Conservation (phyloP, 2,329 filamentous ascomycete genomes). For the Claviceps purpurea region DNA sequence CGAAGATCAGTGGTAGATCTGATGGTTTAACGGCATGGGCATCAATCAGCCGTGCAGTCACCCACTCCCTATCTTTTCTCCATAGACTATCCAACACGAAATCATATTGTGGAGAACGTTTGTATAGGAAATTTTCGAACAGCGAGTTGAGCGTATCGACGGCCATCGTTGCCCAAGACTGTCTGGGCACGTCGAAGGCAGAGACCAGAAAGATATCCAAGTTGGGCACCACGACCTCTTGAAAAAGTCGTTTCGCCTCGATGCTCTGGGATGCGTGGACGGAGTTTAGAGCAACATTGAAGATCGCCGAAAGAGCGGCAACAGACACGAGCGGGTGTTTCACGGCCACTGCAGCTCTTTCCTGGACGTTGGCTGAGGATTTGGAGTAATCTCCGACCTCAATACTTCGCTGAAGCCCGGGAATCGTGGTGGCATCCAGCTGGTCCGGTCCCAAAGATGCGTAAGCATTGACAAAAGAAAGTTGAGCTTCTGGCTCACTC, state of each 20-base stretch:
- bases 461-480: slow-evolving; percentile 89
- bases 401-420: slow-evolving; percentile 67
- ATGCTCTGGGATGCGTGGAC: slow-evolving; percentile 46
- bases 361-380: slow-evolving; percentile 34
- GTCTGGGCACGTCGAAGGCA: slow-evolving; percentile 59
- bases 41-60: slow-evolving; percentile 65
- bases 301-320: slow-evolving; percentile 61
- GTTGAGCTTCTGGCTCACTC: slow-evolving; percentile 73
- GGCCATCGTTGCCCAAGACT: slow-evolving; percentile 60
- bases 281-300: slow-evolving; percentile 50
- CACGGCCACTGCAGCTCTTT: slow-evolving; percentile 47
- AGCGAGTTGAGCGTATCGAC: slow-evolving; percentile 63
- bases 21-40: slow-evolving; percentile 65
- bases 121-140: slow-evolving; percentile 73
- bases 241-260: slow-evolving; percentile 52
- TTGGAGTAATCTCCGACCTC: slow-evolving; percentile 42
- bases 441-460: slow-evolving; percentile 61
- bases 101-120: slow-evolving; percentile 63
- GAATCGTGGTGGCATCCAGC: slow-evolving; percentile 75
- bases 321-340: slow-evolving; percentile 82
- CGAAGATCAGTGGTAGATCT: slow-evolving; percentile 29
- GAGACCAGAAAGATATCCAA: slow-evolving; percentile 69
- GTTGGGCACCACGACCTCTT: slow-evolving; percentile 57
- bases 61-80: slow-evolving; percentile 81
- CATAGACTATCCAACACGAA: slow-evolving; percentile 87